Evolutionary conservation across 192 early-diverging fungal genomes (phyloP).

Genomic region (Gigaspora rosea): DNA sequence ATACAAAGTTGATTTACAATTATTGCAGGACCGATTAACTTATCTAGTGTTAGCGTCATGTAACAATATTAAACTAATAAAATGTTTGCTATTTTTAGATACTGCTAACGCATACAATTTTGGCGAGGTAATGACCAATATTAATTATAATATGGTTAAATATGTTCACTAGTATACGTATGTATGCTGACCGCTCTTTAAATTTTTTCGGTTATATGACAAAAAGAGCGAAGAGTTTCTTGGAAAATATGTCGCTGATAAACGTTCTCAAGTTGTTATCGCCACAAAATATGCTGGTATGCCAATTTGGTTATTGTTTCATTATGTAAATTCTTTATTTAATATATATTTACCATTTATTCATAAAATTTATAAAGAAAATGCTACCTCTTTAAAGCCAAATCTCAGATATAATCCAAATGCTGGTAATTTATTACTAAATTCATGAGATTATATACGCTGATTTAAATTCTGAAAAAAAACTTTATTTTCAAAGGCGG

Average conservation of each 20-base stretch:
- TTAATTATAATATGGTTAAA: background rate
- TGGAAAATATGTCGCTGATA: constrained; percentile 54
- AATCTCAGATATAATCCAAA: background rate
- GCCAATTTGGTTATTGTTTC: background rate
- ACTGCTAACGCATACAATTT: background rate
- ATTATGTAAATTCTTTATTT: background rate
- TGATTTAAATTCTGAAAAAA: constrained; percentile 12
- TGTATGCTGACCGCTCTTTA: background rate
- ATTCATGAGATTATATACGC: background rate
- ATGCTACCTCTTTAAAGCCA: background rate
- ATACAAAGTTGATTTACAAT: too few relatives aligned
- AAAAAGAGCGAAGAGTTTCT: constrained; percentile 48
- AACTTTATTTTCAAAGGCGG: constrained; percentile 37
- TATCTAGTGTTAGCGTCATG: too few relatives aligned
- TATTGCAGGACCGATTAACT: too few relatives aligned
- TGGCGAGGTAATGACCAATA: background rate
- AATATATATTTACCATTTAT: background rate
- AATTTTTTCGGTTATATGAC: background rate
- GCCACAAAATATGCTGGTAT: constrained; percentile 57
- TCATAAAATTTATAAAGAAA: background rate
- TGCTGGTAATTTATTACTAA: background rate
- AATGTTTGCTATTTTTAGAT: background rate
- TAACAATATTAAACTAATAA: too few relatives aligned
- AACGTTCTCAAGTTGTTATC: constrained; percentile 57
- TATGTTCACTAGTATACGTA: background rate